Evolutionary conservation across 305 asterid species (phyloP).

Genomic region (Euphrasia arctica): DNA sequence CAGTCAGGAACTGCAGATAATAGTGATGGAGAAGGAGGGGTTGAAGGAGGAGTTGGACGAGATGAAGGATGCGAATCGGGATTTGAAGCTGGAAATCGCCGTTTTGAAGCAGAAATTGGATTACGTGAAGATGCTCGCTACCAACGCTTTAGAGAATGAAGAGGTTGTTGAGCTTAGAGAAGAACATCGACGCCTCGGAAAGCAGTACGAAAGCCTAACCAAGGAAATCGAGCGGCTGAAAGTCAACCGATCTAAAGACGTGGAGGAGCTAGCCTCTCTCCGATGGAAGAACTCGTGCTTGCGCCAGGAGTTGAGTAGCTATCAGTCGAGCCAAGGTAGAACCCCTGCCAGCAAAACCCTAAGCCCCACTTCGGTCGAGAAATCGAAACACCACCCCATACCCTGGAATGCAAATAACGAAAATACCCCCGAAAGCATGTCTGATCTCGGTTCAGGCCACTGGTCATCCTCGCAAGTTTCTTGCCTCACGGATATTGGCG

Average conservation of each 20-base stretch:
- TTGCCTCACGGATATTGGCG: conserved; percentile 50
- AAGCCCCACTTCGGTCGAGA: conserved; percentile 67
- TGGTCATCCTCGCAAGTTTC: conserved; percentile 43
- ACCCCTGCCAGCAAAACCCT: conserved; percentile 32
- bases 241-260: conserved; percentile 46
- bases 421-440: conserved; percentile 31
- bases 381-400: conserved; percentile 53
- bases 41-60: conserved; percentile 52
- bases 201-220: conserved; percentile 47
- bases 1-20: conserved; percentile 34
- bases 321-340: conserved; percentile 28
- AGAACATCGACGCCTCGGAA: conserved; percentile 43
- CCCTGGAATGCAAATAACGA: conserved; percentile 46
- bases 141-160: conserved; percentile 56
- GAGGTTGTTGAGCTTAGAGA: conserved; percentile 57
- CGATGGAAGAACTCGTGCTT: conserved; percentile 84
- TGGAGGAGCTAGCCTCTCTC: conserved; percentile 76
- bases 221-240: conserved; percentile 57
- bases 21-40: conserved; percentile 38
- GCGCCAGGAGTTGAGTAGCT: conserved; percentile 59
- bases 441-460: conserved; percentile 45
- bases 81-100: conserved; percentile 49
- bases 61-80: conserved; percentile 48
- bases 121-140: conserved; percentile 55
- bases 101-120: conserved; percentile 64